Conservation (phyloP, 495 filamentous ascomycete genomes). For the Podospora sp. region DNA sequence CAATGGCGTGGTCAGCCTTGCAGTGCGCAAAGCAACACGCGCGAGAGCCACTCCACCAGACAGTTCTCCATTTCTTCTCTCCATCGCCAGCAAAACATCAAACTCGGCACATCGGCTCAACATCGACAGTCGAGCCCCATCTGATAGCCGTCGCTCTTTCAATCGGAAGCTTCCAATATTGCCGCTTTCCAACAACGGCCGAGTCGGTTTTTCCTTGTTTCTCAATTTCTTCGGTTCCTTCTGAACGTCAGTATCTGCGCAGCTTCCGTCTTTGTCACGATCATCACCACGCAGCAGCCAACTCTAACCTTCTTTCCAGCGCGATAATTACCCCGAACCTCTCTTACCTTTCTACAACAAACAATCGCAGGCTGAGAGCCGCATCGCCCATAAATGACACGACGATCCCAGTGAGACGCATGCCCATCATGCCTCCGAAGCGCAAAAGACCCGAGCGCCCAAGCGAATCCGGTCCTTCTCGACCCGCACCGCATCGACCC, state of each 20-base stretch:
- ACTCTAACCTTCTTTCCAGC: neutral
- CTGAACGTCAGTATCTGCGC: constrained; percentile 21
- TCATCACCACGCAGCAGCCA: neutral
- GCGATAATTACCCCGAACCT: neutral
- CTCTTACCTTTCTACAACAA: neutral
- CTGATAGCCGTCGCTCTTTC: constrained; percentile 20
- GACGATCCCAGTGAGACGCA: constrained; percentile 22
- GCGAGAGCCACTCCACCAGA: constrained; percentile 30
- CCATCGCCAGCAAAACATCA: constrained; percentile 18
- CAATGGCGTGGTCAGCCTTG: constrained; percentile 28
- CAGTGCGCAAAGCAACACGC: constrained; percentile 17
- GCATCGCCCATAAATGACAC: constrained; percentile 32
- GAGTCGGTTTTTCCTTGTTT: constrained; percentile 9
- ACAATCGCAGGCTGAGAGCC: constrained; percentile 25
- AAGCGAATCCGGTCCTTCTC: constrained; percentile 45
- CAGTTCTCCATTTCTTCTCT: constrained; percentile 8
- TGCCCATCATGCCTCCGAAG: constrained; percentile 53
- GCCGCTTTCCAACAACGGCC: constrained; percentile 3
- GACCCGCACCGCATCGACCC: constrained; percentile 58
- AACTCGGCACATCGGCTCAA: constrained; percentile 13
- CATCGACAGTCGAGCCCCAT: constrained; percentile 5
- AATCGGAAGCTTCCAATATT: constrained; percentile 12
- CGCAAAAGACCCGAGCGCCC: constrained; percentile 56
- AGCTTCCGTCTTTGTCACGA: constrained; percentile 10
- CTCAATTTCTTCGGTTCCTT: constrained; percentile 8